These are phyloP conservation scores for Penicillium malachiteum DNA, from an alignment of 495 filamentous ascomycete genomes.

Conservation along the genomic window DNA sequence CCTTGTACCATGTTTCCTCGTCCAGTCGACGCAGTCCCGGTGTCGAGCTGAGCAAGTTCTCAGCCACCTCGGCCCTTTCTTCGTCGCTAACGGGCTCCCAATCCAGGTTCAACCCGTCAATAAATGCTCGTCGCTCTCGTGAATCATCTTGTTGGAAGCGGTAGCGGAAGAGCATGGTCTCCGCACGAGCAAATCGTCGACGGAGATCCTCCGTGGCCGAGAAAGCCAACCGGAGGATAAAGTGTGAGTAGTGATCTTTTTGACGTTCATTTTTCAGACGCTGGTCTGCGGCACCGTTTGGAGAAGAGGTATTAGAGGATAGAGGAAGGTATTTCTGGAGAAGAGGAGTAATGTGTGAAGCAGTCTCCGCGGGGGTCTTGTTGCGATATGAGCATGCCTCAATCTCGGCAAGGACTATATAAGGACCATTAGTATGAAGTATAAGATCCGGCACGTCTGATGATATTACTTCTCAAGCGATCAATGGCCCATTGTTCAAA, in stretches of 20 bases:
- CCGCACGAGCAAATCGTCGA: constrained; percentile 81
- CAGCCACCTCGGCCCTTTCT: constrained; percentile 59
- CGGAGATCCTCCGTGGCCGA: constrained; percentile 86
- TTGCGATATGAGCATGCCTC: constrained; percentile 97
- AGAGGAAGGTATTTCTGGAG: constrained; percentile 86
- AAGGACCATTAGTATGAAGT: constrained; percentile 6
- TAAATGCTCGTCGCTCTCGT: constrained; percentile 69
- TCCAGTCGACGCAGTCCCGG: constrained; percentile 56
- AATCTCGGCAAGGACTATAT: constrained; percentile 83
- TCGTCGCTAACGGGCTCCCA: constrained; percentile 79
- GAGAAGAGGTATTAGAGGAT: constrained; percentile 67
- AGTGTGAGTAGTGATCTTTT: constrained; percentile 98
- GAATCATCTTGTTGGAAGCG: constrained; percentile 70
- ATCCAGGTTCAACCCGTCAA: constrained; percentile 72
- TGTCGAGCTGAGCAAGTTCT: constrained; percentile 54
- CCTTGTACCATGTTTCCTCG: constrained; percentile 89
- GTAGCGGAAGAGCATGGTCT: constrained; percentile 83
- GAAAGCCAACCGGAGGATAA: constrained; percentile 93
- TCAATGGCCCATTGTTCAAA: constrained; percentile 99
- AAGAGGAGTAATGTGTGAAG: constrained; percentile 71
- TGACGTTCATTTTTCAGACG: constrained; percentile 71
- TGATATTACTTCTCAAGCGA: constrained; percentile 66
- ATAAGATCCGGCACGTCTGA: background rate
- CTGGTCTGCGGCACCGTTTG: constrained; percentile 43
- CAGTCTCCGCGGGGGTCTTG: constrained; percentile 74